A percentile compares a stretch with the other conserved stretches of the same genome.
These are phyloP conservation scores for Claviceps quebecensis DNA, from an alignment of 2,329 filamentous ascomycete species.

Conservation along the genomic window DNA sequence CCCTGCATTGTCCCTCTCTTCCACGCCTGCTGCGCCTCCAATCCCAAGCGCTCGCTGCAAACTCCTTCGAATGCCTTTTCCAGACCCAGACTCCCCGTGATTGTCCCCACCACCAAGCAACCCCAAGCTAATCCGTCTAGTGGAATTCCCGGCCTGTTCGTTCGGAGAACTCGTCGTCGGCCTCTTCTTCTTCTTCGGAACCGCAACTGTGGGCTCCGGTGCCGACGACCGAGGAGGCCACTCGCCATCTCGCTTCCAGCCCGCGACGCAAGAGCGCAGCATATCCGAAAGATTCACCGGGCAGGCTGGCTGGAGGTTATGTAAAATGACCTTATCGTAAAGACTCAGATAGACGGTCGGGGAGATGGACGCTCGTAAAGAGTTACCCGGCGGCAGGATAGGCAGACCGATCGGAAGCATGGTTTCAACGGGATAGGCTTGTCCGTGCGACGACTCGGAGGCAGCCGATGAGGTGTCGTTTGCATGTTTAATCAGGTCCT, in stretches of 20 bases:
- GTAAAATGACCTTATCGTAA: slow-evolving; percentile 77
- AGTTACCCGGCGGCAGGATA: slow-evolving; percentile 58
- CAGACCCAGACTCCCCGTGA: slow-evolving; percentile 17
- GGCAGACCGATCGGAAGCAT: slow-evolving; percentile 61
- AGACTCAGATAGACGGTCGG: slow-evolving; percentile 64
- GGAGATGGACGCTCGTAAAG: slow-evolving; percentile 63
- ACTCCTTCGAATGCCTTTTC: slow-evolving; percentile 30
- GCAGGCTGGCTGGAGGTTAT: slow-evolving; percentile 67
- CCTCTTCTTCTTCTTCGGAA: slow-evolving; percentile 27
- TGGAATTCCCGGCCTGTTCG: slow-evolving; percentile 16
- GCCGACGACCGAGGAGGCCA: slow-evolving; percentile 56
- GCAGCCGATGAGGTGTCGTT: slow-evolving; percentile 19
- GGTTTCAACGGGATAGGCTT: slow-evolving; percentile 38
- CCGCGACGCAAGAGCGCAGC: slow-evolving; percentile 65
- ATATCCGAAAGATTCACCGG: slow-evolving; percentile 80
- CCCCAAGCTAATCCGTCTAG: slow-evolving; percentile 33
- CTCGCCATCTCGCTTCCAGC: slow-evolving; percentile 87
- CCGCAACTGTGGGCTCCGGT: slow-evolving; percentile 21
- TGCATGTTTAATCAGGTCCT: slow-evolving; percentile 17
- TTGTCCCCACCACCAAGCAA: slow-evolving; percentile 27
- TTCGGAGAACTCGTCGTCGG: slow-evolving; percentile 8
- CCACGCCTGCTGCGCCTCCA: slow-evolving; percentile 10
- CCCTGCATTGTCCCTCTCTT: neutral
- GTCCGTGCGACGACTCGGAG: slow-evolving; percentile 11
- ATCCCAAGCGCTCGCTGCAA: slow-evolving; percentile 32